A percentile compares a stretch with the other conserved stretches of the same genome.
Conservation (phyloP, 179 eudicot genomes). For the Dionaea muscipula region DNA sequence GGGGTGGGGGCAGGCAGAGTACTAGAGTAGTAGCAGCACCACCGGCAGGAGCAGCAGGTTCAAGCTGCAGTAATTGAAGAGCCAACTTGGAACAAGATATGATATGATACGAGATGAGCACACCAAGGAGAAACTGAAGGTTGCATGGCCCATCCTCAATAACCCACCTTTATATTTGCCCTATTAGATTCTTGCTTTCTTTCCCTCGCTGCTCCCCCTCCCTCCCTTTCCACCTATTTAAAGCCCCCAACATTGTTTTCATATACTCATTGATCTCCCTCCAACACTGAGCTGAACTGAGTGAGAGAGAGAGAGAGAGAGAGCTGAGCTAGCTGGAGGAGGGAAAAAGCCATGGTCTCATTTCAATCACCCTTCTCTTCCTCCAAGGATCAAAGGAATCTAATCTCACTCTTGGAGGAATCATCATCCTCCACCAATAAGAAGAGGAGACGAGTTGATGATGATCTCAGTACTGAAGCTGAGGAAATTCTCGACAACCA, state of each 20-base stretch:
- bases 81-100: constrained; percentile 26
- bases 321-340: not conserved
- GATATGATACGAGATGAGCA: constrained; percentile 13
- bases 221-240: not conserved
- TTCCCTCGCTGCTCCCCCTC: constrained; percentile 9
- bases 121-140: constrained; percentile 22
- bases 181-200: constrained; percentile 37
- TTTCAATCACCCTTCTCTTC: constrained; percentile 24
- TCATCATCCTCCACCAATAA: constrained; percentile 4
- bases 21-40: constrained; percentile 9
- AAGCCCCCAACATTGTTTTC: too few relatives aligned
- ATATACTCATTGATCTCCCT: too few relatives aligned
- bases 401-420: constrained; percentile 5
- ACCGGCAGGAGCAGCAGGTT: too few relatives aligned
- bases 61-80: constrained; percentile 5
- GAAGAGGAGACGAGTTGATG: constrained; percentile 17
- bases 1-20: constrained; percentile 6
- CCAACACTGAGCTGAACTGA: too few relatives aligned
- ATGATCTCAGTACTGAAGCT: constrained; percentile 8
- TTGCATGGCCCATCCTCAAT: constrained; percentile 10
- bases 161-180: constrained; percentile 32
- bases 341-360: constrained; percentile 20
- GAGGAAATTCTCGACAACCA: constrained; percentile 17
- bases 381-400: constrained; percentile 9
- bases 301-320: constrained; percentile 4